Conservation (phyloP, 495 filamentous ascomycete species). For the Neurospora africana region DNA sequence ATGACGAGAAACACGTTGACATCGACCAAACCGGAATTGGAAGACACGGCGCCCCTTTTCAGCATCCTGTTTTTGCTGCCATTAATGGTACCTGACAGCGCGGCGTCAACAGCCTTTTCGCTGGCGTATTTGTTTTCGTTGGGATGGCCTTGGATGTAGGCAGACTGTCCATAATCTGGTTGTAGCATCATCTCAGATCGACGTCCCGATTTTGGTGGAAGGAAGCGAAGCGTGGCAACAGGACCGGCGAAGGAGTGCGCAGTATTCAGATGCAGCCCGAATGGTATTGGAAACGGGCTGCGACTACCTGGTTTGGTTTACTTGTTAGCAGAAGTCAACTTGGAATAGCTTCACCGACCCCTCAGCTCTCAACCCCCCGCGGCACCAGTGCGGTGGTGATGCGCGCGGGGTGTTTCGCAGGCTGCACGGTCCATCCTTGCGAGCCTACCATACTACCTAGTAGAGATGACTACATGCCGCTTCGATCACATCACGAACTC, state of each 20-base stretch:
- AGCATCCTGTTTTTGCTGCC: background rate
- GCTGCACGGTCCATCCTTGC: background rate
- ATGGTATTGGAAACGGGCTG: background rate
- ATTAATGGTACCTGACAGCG: background rate
- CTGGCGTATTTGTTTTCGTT: background rate
- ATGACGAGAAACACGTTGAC: background rate
- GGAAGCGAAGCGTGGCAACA: background rate
- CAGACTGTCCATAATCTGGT: background rate
- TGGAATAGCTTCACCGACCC: background rate
- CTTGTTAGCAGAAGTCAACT: background rate
- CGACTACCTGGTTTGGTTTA: background rate
- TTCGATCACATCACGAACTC: background rate
- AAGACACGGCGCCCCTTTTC: background rate
- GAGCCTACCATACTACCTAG: no score
- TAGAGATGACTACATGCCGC: no score
- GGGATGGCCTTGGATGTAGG: background rate
- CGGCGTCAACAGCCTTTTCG: background rate
- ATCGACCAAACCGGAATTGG: background rate
- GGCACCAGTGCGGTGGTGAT: background rate
- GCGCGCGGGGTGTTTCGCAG: background rate
- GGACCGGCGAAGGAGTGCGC: background rate
- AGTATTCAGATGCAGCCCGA: background rate
- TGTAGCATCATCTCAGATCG: background rate
- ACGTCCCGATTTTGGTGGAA: background rate
- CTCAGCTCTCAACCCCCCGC: background rate